Base-by-base conservation (phyloP, 306 rosid species). In the Mimosa pudica region DNA sequence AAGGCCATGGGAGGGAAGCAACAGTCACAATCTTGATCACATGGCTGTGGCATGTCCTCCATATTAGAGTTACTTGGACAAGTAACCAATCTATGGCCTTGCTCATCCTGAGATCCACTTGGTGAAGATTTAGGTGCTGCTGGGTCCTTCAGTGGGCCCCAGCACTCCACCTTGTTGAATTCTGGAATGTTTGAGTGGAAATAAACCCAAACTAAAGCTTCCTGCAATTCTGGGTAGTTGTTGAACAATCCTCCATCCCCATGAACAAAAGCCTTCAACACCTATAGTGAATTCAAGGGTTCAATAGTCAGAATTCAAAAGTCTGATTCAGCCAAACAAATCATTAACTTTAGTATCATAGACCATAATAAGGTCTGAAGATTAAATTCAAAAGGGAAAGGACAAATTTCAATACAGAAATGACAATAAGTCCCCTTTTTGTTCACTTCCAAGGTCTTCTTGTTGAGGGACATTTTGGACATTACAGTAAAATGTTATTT, bases 181-280 rank as follows among this genome's bases (percentile, higher is more conserved):
- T 93, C 90, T 20, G 76, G 72, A 76, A 84, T 79, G 82, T 83
- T 90, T 2, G 97, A 91, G 87, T 93, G 96, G 64, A 93, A 93
- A 79, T 90, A 82, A 32, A 92, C 89, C 90, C 92, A 90, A 9
- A 85, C 97, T 82, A 76, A 6, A 18, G 97, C 90, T 20, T 90
- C 89, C 75, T 78, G 83, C 61, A 90, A 68, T 66, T 90, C 96
- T 8, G 96, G 92, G 54, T 85, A 85, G 80, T 80, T 71, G 79
- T 68, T 85, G 79, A 92, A 79, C 68, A 93, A 61, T 13, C 81
- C 79, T 5, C n/a, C 84, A 82, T 91, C 94, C 13, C 96, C 94
- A 55, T 89, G 92, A 47, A 84, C 74, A 14, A 93, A 91, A n/a
- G 97, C 96, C 71, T 80, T 89, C 89, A 93, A 70, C 8, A 93